Evolutionary conservation across 768 basidiomycete genomes (phyloP).

Genomic region (Galerina marginata): DNA sequence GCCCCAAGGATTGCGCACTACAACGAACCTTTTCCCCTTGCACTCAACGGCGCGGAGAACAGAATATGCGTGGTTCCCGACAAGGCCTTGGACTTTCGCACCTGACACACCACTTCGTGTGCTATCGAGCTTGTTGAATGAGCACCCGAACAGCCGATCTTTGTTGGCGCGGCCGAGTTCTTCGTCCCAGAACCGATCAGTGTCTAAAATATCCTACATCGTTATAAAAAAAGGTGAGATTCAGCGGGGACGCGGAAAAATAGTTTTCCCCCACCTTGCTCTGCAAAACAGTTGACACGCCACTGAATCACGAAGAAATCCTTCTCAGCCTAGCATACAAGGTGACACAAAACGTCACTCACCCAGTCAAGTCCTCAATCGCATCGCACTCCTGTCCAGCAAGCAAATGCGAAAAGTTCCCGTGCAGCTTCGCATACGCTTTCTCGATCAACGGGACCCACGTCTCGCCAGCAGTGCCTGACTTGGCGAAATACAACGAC

Average conservation of each 20-base stretch:
- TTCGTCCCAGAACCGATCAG: constrained; percentile 57
- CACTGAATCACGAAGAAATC: constrained; percentile 28
- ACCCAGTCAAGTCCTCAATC: constrained; percentile 65
- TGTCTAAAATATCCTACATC: constrained; percentile 51
- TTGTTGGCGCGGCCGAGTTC: constrained; percentile 55
- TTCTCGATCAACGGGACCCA: constrained; percentile 68
- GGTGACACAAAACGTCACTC: constrained; percentile 12
- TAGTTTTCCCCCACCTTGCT: constrained; percentile 36
- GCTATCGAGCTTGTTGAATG: constrained; percentile 43
- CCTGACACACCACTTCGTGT: constrained; percentile 35
- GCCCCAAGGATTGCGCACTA: constrained; percentile 58
- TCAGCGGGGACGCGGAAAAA: not conserved
- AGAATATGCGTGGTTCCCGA: constrained; percentile 52
- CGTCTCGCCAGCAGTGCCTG: constrained; percentile 52
- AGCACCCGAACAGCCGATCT: constrained; percentile 59
- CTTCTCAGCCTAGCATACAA: not conserved
- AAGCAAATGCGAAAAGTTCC: constrained; percentile 43
- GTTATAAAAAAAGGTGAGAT: not conserved
- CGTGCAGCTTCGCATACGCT: constrained; percentile 62
- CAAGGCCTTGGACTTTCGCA: constrained; percentile 41
- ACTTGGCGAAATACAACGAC: constrained; percentile 55
- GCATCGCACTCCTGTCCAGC: constrained; percentile 50
- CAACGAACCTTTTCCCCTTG: constrained; percentile 52
- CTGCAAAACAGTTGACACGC: constrained; percentile 49
- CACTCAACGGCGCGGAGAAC: constrained; percentile 50